These are phyloP conservation scores for Ogataea paraovalis DNA, from an alignment of 805 yeast species.

Conservation along the genomic window DNA sequence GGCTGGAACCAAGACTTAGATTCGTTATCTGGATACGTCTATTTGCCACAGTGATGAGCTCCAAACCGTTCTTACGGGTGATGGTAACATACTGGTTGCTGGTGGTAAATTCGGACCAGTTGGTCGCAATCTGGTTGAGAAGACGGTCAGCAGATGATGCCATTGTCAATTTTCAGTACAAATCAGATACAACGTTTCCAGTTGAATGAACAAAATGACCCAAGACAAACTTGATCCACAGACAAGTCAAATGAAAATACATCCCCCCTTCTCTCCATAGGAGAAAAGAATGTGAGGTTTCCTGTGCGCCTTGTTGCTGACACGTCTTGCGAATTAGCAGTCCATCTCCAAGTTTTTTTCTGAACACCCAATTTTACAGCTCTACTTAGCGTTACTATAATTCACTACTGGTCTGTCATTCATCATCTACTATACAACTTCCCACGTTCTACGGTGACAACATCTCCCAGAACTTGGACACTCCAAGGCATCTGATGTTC, in stretches of 20 bases:
- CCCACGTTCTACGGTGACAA: not conserved
- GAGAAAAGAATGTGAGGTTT: no score
- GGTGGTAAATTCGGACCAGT: slow-evolving; percentile 13
- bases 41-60: slow-evolving; percentile 22
- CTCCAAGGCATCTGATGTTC: slow-evolving; percentile 15
- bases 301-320: not conserved
- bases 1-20: slow-evolving; percentile 7
- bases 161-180: not conserved
- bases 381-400: no score
- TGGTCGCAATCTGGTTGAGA: slow-evolving; percentile 7
- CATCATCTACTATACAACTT: no score
- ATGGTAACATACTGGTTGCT: slow-evolving; percentile 17
- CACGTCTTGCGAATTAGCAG: not conserved
- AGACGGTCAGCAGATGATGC: not conserved
- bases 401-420: no score
- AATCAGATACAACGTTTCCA: not conserved
- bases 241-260: no score
- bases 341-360: no score
- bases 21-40: slow-evolving; percentile 19
- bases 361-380: no score
- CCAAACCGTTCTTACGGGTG: slow-evolving; percentile 25
- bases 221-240: no score
- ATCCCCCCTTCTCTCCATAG: no score
- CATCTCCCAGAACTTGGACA: slow-evolving; percentile 11
- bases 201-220: no score